Base-by-base conservation (phyloP, 2,329 filamentous ascomycete genomes). In the Colletotrichum australisinense region DNA sequence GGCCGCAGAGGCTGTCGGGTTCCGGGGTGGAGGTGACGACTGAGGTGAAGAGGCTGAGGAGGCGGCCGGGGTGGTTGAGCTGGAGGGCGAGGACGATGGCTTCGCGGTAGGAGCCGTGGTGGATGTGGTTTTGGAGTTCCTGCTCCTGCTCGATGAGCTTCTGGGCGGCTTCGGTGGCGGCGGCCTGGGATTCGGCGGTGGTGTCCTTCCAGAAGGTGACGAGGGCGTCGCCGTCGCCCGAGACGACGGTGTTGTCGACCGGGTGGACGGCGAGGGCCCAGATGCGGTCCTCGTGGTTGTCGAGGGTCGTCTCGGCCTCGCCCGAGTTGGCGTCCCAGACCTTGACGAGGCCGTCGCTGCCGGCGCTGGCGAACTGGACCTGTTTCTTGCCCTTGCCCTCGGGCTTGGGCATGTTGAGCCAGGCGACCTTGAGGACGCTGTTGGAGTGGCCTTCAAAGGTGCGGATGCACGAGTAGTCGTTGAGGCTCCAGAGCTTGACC, bases 381-480 rank as follows among this genome's bases (percentile, higher is more conserved):
- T 89, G 88, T 75, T 88, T 88, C 80, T 90, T 92, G 30, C 84
- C 82, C 60, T 88, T 85, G 24, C 88, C 86, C 72, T 88, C 83
- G 4, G 59, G 52, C 30, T 84, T 84, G 2, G 89, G 85, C 69
- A 88, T 81, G 59, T 88, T 89, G 5, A 99, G 87, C 97, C 97
- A 99, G 4, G 94, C 90, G 2, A 98, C 94, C 83, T 98, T 98
- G 38, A 99, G 87, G 3, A 99, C 94, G 78, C 94, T 98, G 84
- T 98, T 97, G 5, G 95, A 96, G 82, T 99, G 97, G 0, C 97
- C 97, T 83, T 99, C 97, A 69, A 98, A 97, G 0, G 97, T 98
- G 70, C 96, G 89, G 58, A 99, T 86, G 83, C 97, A 99, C 76
- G 92, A 94, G 83, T 98, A 99, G 83, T 98, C 95, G 2, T 93